Percentiles rank a stretch among this genome's conserved stretches.
Evolutionary conservation across 768 basidiomycete species (phyloP).

Genomic region (Lactarius psammicola): DNA sequence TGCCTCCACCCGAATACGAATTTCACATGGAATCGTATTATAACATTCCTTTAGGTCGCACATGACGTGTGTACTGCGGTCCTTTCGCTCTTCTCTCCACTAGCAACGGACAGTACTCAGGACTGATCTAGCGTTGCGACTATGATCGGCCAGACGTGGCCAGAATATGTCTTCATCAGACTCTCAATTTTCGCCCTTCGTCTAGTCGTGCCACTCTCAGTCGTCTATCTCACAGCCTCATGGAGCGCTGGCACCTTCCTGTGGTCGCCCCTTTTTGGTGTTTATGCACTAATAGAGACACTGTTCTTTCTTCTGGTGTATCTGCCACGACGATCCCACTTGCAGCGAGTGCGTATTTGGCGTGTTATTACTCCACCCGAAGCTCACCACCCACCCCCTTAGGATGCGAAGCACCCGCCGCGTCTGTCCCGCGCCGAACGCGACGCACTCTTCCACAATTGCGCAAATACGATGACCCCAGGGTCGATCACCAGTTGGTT

Average conservation of each 20-base stretch:
- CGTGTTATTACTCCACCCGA: too few relatives aligned
- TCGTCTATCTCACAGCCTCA: constrained; percentile 37
- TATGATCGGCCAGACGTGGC: constrained; percentile 37
- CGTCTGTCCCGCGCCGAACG: constrained; percentile 44
- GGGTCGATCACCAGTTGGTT: constrained; percentile 56
- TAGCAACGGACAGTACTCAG: not conserved
- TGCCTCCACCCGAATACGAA: constrained; percentile 10
- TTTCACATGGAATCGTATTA: constrained; percentile 18
- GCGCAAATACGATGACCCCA: constrained; percentile 32
- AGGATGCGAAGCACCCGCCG: constrained; percentile 40
- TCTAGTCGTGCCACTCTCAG: constrained; percentile 50
- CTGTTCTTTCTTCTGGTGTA: constrained; percentile 51
- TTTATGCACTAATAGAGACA: constrained; percentile 45
- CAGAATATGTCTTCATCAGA: constrained; percentile 56
- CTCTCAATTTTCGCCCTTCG: constrained; percentile 46
- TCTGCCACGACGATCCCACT: constrained; percentile 42
- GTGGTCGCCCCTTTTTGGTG: constrained; percentile 34
- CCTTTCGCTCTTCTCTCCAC: not conserved
- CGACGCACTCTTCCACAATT: constrained; percentile 48
- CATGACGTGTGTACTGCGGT: not conserved
- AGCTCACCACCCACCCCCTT: not conserved
- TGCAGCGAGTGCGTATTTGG: constrained; percentile 48
- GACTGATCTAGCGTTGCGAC: not conserved
- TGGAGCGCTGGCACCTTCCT: constrained; percentile 33
- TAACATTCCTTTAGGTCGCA: not conserved